Conservation (phyloP, 2,329 filamentous ascomycete genomes). For the Diaporthe longicolla region DNA sequence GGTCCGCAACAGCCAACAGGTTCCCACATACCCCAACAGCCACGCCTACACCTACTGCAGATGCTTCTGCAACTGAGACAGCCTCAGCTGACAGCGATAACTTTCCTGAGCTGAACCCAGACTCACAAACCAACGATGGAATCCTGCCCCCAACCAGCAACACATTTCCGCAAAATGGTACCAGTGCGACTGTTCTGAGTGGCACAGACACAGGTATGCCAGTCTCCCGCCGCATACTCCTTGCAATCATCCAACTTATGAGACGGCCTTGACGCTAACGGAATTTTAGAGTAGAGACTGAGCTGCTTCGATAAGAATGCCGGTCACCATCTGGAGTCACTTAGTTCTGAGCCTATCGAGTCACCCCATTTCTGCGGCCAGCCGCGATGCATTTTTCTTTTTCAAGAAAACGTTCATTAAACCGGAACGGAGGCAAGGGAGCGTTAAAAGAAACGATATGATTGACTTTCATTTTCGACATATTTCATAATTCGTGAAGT, state of each 20-base stretch:
- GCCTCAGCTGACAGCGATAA: background rate
- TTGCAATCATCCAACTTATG: background rate
- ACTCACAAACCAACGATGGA: background rate
- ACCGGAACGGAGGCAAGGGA: no score
- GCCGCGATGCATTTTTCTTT: no score
- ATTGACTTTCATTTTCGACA: background rate
- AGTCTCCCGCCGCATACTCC: background rate
- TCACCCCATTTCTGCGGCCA: background rate
- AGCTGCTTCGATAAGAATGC: background rate
- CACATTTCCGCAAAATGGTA: background rate
- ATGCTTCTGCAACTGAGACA: background rate
- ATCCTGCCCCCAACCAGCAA: background rate
- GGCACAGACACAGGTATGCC: background rate
- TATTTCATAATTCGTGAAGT: no score
- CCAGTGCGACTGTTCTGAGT: background rate
- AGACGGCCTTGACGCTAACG: no score
- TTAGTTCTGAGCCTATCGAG: no score
- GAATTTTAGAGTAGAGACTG: background rate
- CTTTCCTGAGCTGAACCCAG: background rate
- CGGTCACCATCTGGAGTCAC: no score
- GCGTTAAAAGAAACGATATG: background rate
- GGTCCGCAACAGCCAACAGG: background rate
- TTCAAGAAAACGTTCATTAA: no score
- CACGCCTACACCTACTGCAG: background rate
- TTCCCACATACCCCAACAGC: background rate